A percentile compares a stretch with the other conserved stretches of the same genome.
Conservation (phyloP, 192 early-diverging fungal genomes). For the Chytriomyces hyalinus region DNA sequence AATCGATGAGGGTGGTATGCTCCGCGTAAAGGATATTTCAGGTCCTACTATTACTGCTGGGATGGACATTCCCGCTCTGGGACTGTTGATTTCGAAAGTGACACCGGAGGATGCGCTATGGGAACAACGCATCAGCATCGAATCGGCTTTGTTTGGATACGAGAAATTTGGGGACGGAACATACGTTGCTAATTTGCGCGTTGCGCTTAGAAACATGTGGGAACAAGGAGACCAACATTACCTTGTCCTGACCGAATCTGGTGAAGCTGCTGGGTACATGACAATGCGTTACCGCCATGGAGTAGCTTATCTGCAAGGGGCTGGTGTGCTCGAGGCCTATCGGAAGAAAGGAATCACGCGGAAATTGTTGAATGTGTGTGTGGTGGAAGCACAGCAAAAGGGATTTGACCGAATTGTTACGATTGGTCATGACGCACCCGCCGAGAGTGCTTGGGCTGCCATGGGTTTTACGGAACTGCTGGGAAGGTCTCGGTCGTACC, state of each 20-base stretch:
- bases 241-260: neutral
- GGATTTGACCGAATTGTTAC: slow-evolving; percentile 3
- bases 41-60: neutral
- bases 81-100: neutral
- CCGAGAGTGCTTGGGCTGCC: slow-evolving; percentile 11
- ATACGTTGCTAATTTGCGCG: neutral
- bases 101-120: neutral
- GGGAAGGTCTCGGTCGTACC: neutral
- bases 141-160: slow-evolving; percentile 2
- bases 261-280: slow-evolving; percentile 34
- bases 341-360: slow-evolving; percentile 34
- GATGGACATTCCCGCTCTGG: neutral
- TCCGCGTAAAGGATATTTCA: neutral
- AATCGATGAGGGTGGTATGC: neutral
- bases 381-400: neutral
- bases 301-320: slow-evolving; percentile 32
- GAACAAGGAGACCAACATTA: neutral
- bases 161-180: neutral
- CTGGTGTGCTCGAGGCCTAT: slow-evolving; percentile 24
- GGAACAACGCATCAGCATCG: neutral
- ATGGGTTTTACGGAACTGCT: slow-evolving; percentile 10
- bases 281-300: slow-evolving; percentile 30
- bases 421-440: neutral
- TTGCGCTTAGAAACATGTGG: neutral
- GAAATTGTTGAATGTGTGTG: slow-evolving; percentile 11